Evolutionary conservation across 768 basidiomycete genomes (phyloP).

Genomic region (Melanogaster broomeanus): DNA sequence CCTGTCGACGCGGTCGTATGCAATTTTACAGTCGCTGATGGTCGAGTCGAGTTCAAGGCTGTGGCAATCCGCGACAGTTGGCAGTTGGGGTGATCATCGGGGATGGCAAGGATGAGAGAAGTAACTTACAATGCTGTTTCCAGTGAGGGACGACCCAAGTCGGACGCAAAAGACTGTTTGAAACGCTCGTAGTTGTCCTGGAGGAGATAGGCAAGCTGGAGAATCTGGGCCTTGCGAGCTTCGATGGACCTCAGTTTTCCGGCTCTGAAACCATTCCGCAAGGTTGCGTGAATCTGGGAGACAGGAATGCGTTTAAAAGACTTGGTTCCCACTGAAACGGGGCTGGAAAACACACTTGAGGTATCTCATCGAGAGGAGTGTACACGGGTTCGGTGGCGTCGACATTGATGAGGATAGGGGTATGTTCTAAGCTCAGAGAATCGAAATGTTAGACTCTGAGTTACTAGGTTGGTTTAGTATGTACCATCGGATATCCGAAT

Average conservation of each 20-base stretch:
- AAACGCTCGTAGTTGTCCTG: conserved; percentile 71
- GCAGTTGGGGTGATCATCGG: background rate
- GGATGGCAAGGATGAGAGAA: conserved; percentile 9
- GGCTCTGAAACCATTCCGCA: conserved; percentile 58
- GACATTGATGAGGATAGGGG: conserved; percentile 4
- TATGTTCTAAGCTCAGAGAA: background rate
- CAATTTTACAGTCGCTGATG: conserved; percentile 54
- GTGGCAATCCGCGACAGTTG: background rate
- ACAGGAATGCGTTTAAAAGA: background rate
- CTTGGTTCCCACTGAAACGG: background rate
- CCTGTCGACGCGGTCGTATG: conserved; percentile 65
- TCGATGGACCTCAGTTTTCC: conserved; percentile 68
- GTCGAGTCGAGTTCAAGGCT: conserved; percentile 64
- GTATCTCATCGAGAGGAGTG: conserved; percentile 57
- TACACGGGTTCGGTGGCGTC: conserved; percentile 39
- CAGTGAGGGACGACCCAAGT: conserved; percentile 62
- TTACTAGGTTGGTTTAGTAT: too few relatives aligned
- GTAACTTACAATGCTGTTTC: conserved; percentile 56
- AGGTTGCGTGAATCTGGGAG: conserved; percentile 53
- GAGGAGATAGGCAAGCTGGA: conserved; percentile 71
- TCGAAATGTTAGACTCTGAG: background rate
- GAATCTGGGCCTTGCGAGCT: conserved; percentile 74
- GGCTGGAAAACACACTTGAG: conserved; percentile 36
- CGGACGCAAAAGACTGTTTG: conserved; percentile 54
- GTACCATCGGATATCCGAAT: too few relatives aligned